A percentile compares a stretch with the other conserved stretches of the same genome.
Conservation (phyloP, 1,284 basidiomycete genomes). For the Boletus sp. region DNA sequence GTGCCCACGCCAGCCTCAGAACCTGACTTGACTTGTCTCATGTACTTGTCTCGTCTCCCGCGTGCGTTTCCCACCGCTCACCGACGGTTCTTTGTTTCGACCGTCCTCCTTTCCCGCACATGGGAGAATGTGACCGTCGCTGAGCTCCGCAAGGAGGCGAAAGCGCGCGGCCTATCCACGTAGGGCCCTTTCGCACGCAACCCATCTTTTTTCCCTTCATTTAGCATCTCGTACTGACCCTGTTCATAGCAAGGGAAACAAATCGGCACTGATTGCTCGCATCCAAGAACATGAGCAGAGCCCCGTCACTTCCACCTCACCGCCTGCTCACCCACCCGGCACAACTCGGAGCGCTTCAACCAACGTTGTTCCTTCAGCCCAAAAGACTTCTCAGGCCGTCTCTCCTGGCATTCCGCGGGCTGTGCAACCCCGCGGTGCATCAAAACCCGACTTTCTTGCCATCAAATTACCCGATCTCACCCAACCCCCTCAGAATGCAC, state of each 20-base stretch:
- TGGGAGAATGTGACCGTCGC: conserved; percentile 62
- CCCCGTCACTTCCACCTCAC: conserved; percentile 8
- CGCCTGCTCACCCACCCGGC: conserved; percentile 21
- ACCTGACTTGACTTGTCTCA: background rate
- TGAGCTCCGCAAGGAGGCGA: conserved; percentile 62
- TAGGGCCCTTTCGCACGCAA: conserved; percentile 35
- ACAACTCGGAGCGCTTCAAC: conserved; percentile 36
- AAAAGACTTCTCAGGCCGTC: conserved; percentile 23
- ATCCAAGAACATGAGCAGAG: conserved; percentile 48
- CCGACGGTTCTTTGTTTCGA: conserved; percentile 52
- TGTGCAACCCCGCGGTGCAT: conserved; percentile 18
- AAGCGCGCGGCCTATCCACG: conserved; percentile 59
- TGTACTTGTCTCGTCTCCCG: conserved; percentile 8
- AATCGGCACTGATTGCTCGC: conserved; percentile 51
- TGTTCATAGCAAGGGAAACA: conserved; percentile 51
- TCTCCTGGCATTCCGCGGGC: conserved; percentile 39
- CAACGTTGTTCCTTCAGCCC: conserved; percentile 14
- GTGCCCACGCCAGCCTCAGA: no score
- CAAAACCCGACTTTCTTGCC: conserved; percentile 38
- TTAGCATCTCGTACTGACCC: no score
- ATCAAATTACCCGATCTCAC: conserved; percentile 56
- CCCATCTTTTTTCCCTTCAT: background rate
- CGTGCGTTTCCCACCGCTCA: conserved; percentile 15
- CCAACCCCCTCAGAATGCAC: conserved; percentile 39
- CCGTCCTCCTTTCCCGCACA: conserved; percentile 60